phyloP scores from a whole-genome alignment of 805 yeast species.

The Cyberlindnera maclurae region DNA sequence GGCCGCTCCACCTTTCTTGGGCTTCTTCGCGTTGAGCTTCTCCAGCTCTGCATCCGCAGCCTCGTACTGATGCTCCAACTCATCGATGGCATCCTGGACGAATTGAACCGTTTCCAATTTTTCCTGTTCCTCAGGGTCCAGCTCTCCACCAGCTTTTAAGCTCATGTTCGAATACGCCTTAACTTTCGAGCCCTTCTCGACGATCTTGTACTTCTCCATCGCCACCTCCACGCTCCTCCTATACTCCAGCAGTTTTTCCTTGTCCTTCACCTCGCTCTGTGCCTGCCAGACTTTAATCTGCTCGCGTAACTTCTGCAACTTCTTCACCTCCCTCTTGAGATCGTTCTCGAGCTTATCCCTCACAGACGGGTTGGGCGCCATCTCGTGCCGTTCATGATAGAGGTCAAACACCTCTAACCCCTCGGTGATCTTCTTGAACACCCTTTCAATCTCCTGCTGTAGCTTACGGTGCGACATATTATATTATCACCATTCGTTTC shows the following conservation, averaged over 20 bases:
- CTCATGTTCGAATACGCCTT: constrained; percentile 94
- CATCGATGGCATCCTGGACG: constrained; percentile 66
- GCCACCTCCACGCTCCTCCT: constrained; percentile 63
- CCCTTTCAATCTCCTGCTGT: constrained; percentile 74
- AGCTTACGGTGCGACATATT: constrained; percentile 23
- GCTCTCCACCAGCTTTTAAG: constrained; percentile 42
- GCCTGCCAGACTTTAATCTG: constrained; percentile 94
- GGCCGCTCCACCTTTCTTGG: constrained; percentile 36
- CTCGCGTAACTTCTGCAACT: constrained; percentile 85
- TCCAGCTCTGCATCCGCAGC: constrained; percentile 67
- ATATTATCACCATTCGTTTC: constrained; percentile 10
- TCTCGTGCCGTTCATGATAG: constrained; percentile 77
- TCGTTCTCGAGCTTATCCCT: constrained; percentile 90
- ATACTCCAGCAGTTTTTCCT: constrained; percentile 70
- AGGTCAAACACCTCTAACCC: constrained; percentile 81
- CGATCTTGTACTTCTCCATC: constrained; percentile 93
- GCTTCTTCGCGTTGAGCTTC: constrained; percentile 43
- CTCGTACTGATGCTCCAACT: constrained; percentile 72
- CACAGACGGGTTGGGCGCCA: constrained; percentile 74
- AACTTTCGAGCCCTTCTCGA: constrained; percentile 86
- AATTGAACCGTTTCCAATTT: constrained; percentile 67
- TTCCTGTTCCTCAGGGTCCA: constrained; percentile 76
- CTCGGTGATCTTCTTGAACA: constrained; percentile 81
- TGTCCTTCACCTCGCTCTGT: constrained; percentile 85
- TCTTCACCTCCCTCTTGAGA: constrained; percentile 89